A percentile compares a stretch with the other conserved stretches of the same genome.
phyloP scores from a whole-genome alignment of 2,329 filamentous ascomycete species.

The Beauveria medogensis region DNA sequence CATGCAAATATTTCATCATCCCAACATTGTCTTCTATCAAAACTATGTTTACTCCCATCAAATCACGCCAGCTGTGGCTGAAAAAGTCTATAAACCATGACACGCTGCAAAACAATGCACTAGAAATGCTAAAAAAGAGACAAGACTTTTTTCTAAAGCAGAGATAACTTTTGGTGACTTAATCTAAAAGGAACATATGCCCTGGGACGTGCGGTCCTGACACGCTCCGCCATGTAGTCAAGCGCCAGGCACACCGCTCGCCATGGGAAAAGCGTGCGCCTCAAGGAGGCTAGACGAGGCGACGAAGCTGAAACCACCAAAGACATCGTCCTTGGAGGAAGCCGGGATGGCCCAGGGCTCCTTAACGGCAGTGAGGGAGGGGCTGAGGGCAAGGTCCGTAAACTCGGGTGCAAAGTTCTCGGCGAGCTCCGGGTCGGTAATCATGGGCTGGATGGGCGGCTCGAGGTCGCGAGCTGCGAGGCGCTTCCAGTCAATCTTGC shows the following conservation, averaged over 20 bases:
- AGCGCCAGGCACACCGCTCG: neutral
- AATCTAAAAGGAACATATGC: neutral
- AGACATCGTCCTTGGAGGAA: slow-evolving; percentile 43
- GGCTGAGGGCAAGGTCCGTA: slow-evolving; percentile 75
- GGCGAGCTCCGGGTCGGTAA: slow-evolving; percentile 89
- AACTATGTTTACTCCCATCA: neutral
- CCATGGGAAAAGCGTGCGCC: slow-evolving; percentile 32
- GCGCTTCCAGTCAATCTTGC: slow-evolving; percentile 89
- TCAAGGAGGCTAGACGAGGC: slow-evolving; percentile 50
- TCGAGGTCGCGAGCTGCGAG: slow-evolving; percentile 74
- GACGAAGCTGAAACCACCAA: slow-evolving; percentile 58
- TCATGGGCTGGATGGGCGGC: slow-evolving; percentile 84
- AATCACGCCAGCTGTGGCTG: neutral
- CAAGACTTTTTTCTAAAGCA: neutral
- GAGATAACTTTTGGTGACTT: neutral
- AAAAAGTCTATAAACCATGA: slow-evolving; percentile 1
- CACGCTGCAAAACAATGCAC: neutral
- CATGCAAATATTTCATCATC: neutral
- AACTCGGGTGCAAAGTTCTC: slow-evolving; percentile 97
- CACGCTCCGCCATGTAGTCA: slow-evolving; percentile 9
- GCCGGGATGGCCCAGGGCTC: slow-evolving; percentile 32
- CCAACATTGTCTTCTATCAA: neutral
- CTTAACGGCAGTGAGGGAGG: slow-evolving; percentile 39
- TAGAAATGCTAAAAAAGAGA: neutral
- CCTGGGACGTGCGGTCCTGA: neutral